phyloP scores from a whole-genome alignment of 1,284 basidiomycete species.

The Irpex lacteus region DNA sequence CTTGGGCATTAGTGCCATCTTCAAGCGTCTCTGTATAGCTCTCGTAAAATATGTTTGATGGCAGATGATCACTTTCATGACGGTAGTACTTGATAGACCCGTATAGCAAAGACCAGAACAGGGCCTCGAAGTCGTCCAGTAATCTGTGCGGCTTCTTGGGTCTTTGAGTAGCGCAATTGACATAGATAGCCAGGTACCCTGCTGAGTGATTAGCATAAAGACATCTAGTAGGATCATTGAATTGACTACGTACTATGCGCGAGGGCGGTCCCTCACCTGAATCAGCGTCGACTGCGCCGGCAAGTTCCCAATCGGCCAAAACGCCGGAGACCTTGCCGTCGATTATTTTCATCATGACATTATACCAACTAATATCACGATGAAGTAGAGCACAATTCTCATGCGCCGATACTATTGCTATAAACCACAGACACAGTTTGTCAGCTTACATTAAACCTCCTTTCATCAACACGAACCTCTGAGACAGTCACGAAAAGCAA shows the following conservation, averaged over 20 bases:
- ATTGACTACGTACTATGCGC: not conserved
- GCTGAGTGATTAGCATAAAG: not conserved
- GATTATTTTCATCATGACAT: conserved; percentile 4
- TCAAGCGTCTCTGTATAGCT: not conserved
- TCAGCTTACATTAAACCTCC: no score
- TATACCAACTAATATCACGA: conserved; percentile 5
- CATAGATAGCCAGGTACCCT: conserved; percentile 8
- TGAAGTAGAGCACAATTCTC: conserved; percentile 1
- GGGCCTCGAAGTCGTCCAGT: conserved; percentile 3
- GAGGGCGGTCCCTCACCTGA: not conserved
- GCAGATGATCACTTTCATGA: not conserved
- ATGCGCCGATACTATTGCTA: conserved; percentile 1
- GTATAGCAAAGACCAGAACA: conserved; percentile 8
- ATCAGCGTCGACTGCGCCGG: not conserved
- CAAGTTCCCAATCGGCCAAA: conserved; percentile 6
- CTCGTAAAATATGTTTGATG: not conserved
- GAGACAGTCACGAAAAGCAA: not conserved
- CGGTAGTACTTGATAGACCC: not conserved
- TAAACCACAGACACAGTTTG: not conserved
- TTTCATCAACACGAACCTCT: not conserved
- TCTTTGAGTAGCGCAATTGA: conserved; percentile 1
- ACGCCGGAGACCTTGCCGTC: not conserved
- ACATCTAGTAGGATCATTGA: not conserved
- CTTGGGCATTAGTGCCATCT: not conserved
- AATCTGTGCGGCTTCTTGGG: conserved; percentile 1